Evolutionary conservation across 306 rosid genomes (phyloP).

Genomic region (Dalbergia oliveri): DNA sequence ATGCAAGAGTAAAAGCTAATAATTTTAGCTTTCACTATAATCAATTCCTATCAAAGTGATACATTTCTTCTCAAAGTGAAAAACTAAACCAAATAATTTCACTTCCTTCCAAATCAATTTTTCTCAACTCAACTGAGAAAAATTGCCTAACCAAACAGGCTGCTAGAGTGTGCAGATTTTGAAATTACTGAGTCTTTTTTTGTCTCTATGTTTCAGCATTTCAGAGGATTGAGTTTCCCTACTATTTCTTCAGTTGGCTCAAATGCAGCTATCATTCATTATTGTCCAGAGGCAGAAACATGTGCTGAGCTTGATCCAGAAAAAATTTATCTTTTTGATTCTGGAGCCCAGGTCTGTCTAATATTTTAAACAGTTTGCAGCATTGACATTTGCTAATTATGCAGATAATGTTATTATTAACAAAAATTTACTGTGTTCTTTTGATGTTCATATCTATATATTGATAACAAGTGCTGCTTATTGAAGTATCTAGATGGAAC

Average conservation of each 20-base stretch:
- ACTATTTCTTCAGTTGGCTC: conserved; percentile 97
- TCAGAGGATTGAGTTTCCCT: conserved; percentile 96
- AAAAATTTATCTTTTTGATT: conserved; percentile 89
- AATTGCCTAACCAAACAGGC: no score
- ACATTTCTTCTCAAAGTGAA: no score
- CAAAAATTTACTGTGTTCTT: background rate
- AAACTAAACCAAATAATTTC: no score
- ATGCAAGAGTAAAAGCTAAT: no score
- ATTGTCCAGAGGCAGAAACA: conserved; percentile 76
- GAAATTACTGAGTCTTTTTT: background rate
- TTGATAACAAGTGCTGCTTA: conserved; percentile 47
- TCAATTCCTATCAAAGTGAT: no score
- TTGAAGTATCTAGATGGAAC: conserved; percentile 96
- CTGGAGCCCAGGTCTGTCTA: conserved; percentile 95
- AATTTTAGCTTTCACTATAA: no score
- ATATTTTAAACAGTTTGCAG: conserved; percentile 27
- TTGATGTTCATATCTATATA: conserved; percentile 31
- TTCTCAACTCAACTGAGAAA: no score
- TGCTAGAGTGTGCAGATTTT: background rate
- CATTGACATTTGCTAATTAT: conserved; percentile 10
- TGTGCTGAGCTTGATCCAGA: conserved; percentile 94
- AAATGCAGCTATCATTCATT: conserved; percentile 98
- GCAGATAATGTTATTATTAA: conserved; percentile 19
- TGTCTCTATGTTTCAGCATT: conserved; percentile 62
- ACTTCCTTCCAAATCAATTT: no score